These are phyloP conservation scores for Calonectria pseudoturangicola DNA, from an alignment of 2,329 filamentous ascomycete species.

Conservation along the genomic window DNA sequence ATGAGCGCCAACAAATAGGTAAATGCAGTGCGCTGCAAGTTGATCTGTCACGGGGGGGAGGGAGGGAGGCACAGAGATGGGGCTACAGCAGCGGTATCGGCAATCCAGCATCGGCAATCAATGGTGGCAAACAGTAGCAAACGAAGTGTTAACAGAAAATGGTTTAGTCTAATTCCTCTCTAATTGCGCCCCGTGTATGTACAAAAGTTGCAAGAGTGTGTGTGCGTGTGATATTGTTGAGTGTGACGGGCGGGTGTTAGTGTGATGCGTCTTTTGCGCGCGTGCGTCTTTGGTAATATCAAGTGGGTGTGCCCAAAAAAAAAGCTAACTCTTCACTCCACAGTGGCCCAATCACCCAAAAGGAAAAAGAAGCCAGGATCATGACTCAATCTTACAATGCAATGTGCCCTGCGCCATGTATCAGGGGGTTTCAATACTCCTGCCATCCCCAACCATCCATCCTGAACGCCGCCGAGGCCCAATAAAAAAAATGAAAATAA, in stretches of 20 bases:
- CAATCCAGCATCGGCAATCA: conserved; percentile 15
- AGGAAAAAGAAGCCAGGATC: conserved; percentile 35
- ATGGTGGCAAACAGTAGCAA: conserved; percentile 11
- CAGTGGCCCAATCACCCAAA: conserved; percentile 35
- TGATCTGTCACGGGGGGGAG: not conserved
- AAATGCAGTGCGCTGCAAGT: not conserved
- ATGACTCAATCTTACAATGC: conserved; percentile 45
- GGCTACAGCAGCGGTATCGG: conserved; percentile 13
- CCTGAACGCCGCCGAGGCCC: conserved; percentile 44
- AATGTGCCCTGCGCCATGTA: conserved; percentile 46
- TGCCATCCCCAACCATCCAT: conserved; percentile 40
- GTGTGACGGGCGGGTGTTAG: conserved; percentile 35
- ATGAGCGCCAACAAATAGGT: not conserved
- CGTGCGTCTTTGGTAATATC: conserved; percentile 40
- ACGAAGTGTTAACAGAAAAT: conserved; percentile 30
- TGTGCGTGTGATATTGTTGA: conserved; percentile 41
- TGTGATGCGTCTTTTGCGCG: conserved; percentile 35
- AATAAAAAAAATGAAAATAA: conserved; percentile 31
- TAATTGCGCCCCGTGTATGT: conserved; percentile 47
- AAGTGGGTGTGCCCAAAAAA: conserved; percentile 39
- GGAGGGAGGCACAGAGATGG: not conserved
- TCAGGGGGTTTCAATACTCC: conserved; percentile 41
- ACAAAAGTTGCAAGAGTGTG: conserved; percentile 41
- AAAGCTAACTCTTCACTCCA: conserved; percentile 37
- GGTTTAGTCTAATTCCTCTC: conserved; percentile 51